Conservation (phyloP, 2,329 filamentous ascomycete genomes). For the Trichoderma citrinoviride region DNA sequence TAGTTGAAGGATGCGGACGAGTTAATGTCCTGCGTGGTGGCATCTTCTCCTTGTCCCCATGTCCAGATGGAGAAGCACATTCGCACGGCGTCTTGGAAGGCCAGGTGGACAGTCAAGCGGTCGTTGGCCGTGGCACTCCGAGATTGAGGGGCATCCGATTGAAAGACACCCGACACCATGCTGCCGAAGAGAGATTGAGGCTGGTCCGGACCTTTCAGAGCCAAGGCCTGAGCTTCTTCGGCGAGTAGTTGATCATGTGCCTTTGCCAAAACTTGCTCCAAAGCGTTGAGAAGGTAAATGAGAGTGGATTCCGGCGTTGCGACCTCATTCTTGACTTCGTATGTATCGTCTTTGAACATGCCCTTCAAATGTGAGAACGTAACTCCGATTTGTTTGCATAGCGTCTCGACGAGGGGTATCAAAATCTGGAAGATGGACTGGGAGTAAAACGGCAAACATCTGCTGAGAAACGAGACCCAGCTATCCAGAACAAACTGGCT, state of each 20-base stretch:
- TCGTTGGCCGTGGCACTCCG: slow-evolving; percentile 88
- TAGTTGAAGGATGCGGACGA: slow-evolving; percentile 84
- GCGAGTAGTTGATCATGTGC: slow-evolving; percentile 78
- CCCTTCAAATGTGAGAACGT: slow-evolving; percentile 70
- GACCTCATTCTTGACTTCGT: slow-evolving; percentile 27
- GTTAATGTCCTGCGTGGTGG: slow-evolving; percentile 57
- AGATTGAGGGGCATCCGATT: slow-evolving; percentile 71
- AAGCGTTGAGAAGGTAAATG: slow-evolving; percentile 83
- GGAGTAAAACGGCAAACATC: slow-evolving; percentile 80
- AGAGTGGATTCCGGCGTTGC: slow-evolving; percentile 65
- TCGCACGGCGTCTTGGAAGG: slow-evolving; percentile 91
- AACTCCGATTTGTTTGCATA: slow-evolving; percentile 72
- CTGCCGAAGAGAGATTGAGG: slow-evolving; percentile 88
- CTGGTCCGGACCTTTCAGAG: slow-evolving; percentile 75
- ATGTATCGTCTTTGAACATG: slow-evolving; percentile 51
- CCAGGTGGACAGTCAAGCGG: slow-evolving; percentile 87
- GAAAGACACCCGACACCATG: slow-evolving; percentile 89
- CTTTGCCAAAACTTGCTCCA: slow-evolving; percentile 85
- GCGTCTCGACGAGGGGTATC: slow-evolving; percentile 84
- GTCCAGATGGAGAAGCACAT: slow-evolving; percentile 95
- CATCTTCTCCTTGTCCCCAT: slow-evolving; percentile 71
- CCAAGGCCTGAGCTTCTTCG: slow-evolving; percentile 68
- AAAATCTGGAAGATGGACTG: slow-evolving; percentile 85
- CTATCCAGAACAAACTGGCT: slow-evolving; percentile 81
- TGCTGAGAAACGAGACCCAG: slow-evolving; percentile 83